Conservation (phyloP, 2,329 filamentous ascomycete genomes). For the Xylariaceae sp. region DNA sequence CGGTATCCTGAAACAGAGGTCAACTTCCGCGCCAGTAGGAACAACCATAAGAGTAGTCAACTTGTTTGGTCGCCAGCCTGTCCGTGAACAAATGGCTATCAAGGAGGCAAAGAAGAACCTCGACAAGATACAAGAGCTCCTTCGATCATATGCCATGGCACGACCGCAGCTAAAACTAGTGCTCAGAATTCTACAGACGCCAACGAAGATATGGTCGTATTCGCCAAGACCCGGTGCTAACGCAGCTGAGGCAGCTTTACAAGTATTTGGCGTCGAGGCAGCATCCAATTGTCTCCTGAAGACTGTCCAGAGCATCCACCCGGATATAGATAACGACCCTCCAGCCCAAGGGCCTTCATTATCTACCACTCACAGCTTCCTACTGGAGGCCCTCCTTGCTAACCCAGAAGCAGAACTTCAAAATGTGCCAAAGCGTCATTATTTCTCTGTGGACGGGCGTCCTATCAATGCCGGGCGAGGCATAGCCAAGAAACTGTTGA, state of each 20-base stretch:
- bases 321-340: slow-evolving; percentile 8
- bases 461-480: slow-evolving; percentile 56
- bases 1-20: slow-evolving; percentile 38
- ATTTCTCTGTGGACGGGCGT: slow-evolving; percentile 64
- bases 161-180: slow-evolving; percentile 58
- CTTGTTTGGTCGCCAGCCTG: slow-evolving; percentile 59
- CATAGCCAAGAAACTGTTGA: slow-evolving; percentile 55
- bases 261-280: slow-evolving; percentile 57
- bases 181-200: slow-evolving; percentile 54
- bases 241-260: slow-evolving; percentile 56
- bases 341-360: slow-evolving; percentile 1
- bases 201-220: slow-evolving; percentile 58
- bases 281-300: slow-evolving; percentile 51
- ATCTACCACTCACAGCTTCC: slow-evolving; percentile 34
- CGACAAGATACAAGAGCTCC: slow-evolving; percentile 53
- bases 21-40: slow-evolving; percentile 56
- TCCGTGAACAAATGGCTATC: slow-evolving; percentile 55
- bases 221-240: slow-evolving; percentile 49
- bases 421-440: slow-evolving; percentile 50
- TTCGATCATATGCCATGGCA: slow-evolving; percentile 63
- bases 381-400: slow-evolving; percentile 57
- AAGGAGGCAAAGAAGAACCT: slow-evolving; percentile 57
- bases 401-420: slow-evolving; percentile 42
- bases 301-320: slow-evolving; percentile 14
- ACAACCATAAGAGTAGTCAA: slow-evolving; percentile 61